phyloP scores from a whole-genome alignment of 1,139 yeast genomes.

The Entelexis paramagnoliae region DNA sequence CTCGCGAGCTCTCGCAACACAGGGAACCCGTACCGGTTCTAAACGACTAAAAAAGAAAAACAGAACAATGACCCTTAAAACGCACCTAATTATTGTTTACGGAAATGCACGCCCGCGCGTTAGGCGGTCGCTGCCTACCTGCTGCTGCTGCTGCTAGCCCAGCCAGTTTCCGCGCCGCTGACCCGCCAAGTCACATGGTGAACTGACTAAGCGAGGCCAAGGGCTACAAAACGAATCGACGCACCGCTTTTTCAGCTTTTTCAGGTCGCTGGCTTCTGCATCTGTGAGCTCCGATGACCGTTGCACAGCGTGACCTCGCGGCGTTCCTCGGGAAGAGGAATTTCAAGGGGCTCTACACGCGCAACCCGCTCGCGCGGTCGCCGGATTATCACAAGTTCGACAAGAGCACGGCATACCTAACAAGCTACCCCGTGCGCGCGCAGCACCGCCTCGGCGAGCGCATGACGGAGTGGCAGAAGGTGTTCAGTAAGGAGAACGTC shows the following conservation, averaged over 20 bases:
- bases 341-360: constrained; percentile 67
- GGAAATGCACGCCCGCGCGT: too few relatives aligned
- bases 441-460: constrained; percentile 20
- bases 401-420: constrained; percentile 56
- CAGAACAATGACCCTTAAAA: neutral
- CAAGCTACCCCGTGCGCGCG: constrained; percentile 39
- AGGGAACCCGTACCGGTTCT: constrained; percentile 23
- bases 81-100: neutral
- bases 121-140: too few relatives aligned
- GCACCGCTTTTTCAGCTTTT: neutral
- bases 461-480: constrained; percentile 22
- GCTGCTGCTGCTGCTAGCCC: too few relatives aligned
- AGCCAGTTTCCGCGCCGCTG: too few relatives aligned
- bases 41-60: neutral
- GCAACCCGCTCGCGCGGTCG: constrained; percentile 66
- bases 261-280: constrained; percentile 1
- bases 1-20: constrained; percentile 18
- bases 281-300: constrained; percentile 16
- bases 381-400: constrained; percentile 68
- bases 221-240: neutral
- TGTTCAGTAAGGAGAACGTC: constrained; percentile 19
- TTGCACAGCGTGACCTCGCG: constrained; percentile 22
- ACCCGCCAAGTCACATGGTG: neutral
- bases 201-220: neutral
- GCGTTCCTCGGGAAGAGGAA: constrained; percentile 71